Evolutionary conservation across 345 rosid species (phyloP).

Genomic region (Microthlaspi erraticum): DNA sequence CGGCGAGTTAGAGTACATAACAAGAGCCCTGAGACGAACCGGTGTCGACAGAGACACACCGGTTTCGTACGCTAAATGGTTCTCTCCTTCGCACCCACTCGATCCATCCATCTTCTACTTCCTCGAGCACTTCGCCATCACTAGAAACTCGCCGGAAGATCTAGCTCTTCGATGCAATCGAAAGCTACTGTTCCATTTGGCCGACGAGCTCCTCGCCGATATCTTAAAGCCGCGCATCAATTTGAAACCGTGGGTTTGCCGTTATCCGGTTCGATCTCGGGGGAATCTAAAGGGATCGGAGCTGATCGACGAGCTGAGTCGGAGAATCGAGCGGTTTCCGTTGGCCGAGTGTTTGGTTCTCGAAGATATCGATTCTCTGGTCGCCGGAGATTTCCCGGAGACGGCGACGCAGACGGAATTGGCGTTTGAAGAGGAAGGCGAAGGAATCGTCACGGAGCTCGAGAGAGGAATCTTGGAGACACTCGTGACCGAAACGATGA

Average conservation of each 20-base stretch:
- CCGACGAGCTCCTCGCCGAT: slow-evolving; percentile 65
- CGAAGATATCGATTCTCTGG: slow-evolving; percentile 67
- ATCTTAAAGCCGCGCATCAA: slow-evolving; percentile 61
- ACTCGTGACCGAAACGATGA: slow-evolving; percentile 59
- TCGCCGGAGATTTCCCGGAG: slow-evolving; percentile 58
- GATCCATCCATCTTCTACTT: slow-evolving; percentile 71
- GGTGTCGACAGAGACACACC: slow-evolving; percentile 60
- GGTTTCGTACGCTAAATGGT: slow-evolving; percentile 56
- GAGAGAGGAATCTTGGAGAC: slow-evolving; percentile 62
- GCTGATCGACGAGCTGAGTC: slow-evolving; percentile 47
- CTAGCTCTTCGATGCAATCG: slow-evolving; percentile 61
- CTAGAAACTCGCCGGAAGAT: slow-evolving; percentile 24
- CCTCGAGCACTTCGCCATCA: slow-evolving; percentile 53
- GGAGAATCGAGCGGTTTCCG: slow-evolving; percentile 51
- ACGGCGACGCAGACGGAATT: slow-evolving; percentile 22
- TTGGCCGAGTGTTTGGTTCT: slow-evolving; percentile 61
- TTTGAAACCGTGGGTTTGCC: slow-evolving; percentile 54
- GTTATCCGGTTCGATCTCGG: neutral
- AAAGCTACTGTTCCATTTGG: slow-evolving; percentile 66
- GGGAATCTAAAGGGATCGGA: slow-evolving; percentile 44
- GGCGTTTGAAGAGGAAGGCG: slow-evolving; percentile 56
- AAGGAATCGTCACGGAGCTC: slow-evolving; percentile 58
- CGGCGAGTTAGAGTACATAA: slow-evolving; percentile 63
- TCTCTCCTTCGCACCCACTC: slow-evolving; percentile 71
- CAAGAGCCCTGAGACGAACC: slow-evolving; percentile 55